phyloP scores from a whole-genome alignment of 352 stramenopile species.

The Elongisporangium prolatum region DNA sequence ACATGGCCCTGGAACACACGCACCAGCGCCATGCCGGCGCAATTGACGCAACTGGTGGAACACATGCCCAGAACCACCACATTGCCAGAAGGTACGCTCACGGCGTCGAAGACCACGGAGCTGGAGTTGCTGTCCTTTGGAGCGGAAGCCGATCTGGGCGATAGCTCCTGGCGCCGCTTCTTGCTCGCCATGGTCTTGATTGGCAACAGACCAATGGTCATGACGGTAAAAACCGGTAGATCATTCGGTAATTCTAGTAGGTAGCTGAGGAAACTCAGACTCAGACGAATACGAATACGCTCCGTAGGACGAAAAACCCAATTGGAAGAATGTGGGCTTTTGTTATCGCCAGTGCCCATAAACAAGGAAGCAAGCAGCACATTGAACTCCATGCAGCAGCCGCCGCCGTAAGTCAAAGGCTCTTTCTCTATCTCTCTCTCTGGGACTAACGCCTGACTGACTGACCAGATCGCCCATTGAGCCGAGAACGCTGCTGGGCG shows the following conservation, averaged over 20 bases:
- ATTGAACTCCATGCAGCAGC: not conserved
- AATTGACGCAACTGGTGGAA: slow-evolving; percentile 38
- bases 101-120: slow-evolving; percentile 21
- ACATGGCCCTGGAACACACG: slow-evolving; percentile 79
- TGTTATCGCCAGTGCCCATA: not conserved
- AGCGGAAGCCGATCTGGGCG: not conserved
- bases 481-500: slow-evolving; percentile 53
- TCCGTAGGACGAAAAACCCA: not conserved
- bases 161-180: not conserved
- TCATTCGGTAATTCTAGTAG: not conserved
- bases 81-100: slow-evolving; percentile 50
- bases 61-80: slow-evolving; percentile 67
- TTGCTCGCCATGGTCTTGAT: not conserved
- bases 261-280: no score
- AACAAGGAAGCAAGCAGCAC: not conserved
- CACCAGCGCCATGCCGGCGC: slow-evolving; percentile 70
- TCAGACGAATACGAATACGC: not conserved
- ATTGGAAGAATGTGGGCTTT: not conserved
- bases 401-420: not conserved
- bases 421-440: not conserved
- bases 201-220: not conserved
- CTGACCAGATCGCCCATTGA: slow-evolving; percentile 17
- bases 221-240: not conserved
- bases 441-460: not conserved
- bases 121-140: not conserved